A percentile compares a stretch with the other conserved stretches of the same genome.
Conservation (phyloP, 371 early-diverging fungal genomes). For the Mortierella sp. region DNA sequence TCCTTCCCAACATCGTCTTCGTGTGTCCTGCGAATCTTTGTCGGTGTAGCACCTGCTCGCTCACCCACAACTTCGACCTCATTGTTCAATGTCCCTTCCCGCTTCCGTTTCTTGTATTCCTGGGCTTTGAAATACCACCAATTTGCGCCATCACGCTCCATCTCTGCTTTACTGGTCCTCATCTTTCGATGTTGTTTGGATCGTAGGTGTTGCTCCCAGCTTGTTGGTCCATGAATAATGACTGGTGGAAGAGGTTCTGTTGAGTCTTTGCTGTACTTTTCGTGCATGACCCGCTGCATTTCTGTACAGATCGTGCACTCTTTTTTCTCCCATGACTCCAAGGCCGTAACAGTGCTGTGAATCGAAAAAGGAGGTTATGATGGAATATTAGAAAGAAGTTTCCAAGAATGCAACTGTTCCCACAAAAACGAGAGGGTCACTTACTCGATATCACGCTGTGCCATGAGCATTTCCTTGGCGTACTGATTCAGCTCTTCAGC, state of each 20-base stretch:
- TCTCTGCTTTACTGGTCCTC: constrained; percentile 50
- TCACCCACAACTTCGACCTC: constrained; percentile 9
- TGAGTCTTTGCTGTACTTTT: constrained; percentile 18
- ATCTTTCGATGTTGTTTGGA: constrained; percentile 71
- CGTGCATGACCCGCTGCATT: constrained; percentile 45
- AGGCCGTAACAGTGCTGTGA: constrained; percentile 55
- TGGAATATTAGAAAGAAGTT: background rate
- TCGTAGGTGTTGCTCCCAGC: constrained; percentile 74
- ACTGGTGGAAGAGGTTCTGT: constrained; percentile 56
- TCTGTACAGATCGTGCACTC: constrained; percentile 70
- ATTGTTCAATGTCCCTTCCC: constrained; percentile 27
- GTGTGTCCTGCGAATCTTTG: constrained; percentile 13
- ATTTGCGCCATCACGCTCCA: constrained; percentile 50
- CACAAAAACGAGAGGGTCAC: no score
- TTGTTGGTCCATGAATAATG: constrained; percentile 74
- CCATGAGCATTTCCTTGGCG: constrained; percentile 46
- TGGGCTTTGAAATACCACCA: constrained; percentile 54
- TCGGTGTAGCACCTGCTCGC: background rate
- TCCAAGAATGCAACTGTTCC: background rate
- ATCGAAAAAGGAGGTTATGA: no score
- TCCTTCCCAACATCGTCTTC: no score
- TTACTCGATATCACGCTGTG: constrained; percentile 45
- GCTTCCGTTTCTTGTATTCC: constrained; percentile 49
- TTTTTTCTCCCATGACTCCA: constrained; percentile 72
- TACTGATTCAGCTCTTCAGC: constrained; percentile 28